Percentiles rank a stretch among this genome's conserved stretches.
phyloP scores from a whole-genome alignment of 1,284 basidiomycete species.

The Peniophora sp. region DNA sequence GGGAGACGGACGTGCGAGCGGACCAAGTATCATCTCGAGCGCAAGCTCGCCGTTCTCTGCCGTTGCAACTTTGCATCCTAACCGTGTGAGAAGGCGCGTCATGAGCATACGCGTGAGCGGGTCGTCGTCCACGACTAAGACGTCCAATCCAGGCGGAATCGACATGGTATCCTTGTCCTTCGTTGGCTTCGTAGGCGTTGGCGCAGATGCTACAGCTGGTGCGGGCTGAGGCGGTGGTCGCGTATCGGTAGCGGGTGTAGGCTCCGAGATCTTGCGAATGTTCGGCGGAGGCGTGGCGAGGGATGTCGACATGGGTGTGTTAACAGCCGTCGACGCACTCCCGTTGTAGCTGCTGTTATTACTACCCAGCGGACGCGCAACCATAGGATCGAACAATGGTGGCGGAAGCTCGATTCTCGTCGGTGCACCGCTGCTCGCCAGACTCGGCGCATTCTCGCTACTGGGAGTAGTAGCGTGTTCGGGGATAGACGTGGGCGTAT shows the following conservation, averaged over 20 bases:
- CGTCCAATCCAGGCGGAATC: slow-evolving; percentile 41
- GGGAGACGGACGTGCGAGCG: slow-evolving; percentile 18
- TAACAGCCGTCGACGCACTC: background rate
- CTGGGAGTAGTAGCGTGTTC: slow-evolving; percentile 4
- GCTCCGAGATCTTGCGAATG: slow-evolving; percentile 11
- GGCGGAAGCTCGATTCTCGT: slow-evolving; percentile 11
- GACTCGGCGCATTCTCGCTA: background rate
- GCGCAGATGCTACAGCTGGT: background rate
- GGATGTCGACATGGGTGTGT: slow-evolving; percentile 4
- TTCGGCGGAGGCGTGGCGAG: slow-evolving; percentile 9
- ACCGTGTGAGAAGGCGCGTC: slow-evolving; percentile 69
- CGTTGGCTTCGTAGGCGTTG: slow-evolving; percentile 3
- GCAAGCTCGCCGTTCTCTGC: slow-evolving; percentile 88
- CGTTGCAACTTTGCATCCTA: slow-evolving; percentile 71
- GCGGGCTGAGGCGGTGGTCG: background rate
- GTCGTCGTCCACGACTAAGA: slow-evolving; percentile 76
- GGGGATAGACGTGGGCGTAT: slow-evolving; percentile 7
- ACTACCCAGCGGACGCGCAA: slow-evolving; percentile 10
- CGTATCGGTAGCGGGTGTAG: background rate
- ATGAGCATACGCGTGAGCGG: slow-evolving; percentile 76
- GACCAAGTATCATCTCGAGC: slow-evolving; percentile 57
- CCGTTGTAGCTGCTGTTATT: background rate
- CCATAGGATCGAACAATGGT: slow-evolving; percentile 7
- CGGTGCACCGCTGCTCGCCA: background rate
- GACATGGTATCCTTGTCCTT: slow-evolving; percentile 8